Base-by-base conservation (phyloP, 2,329 filamentous ascomycete species). In the Westerdykella ornata region DNA sequence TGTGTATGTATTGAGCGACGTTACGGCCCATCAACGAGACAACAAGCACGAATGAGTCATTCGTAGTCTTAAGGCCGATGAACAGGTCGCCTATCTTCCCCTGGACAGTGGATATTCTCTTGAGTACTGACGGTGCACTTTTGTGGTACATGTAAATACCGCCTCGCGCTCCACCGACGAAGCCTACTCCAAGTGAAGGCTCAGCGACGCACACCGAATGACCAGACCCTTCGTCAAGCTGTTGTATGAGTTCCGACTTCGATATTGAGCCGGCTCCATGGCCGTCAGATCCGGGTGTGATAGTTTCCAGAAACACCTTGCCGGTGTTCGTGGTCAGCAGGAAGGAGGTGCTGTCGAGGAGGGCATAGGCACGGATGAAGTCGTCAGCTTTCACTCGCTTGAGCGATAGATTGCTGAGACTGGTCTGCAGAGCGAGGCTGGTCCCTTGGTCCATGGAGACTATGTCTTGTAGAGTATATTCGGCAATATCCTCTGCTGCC, bases 281-380 rank as follows among this genome's bases (percentile, higher is more conserved):
- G 8, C 8, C 15, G 12, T 28, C 22, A 26, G 35, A 7, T 4
- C 14, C 26, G 14, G 46, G 35, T 15, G 37, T 19, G 4, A 58
- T 38, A n/a, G 39, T 50, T 31, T 56, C 56, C 1, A 76, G 47
- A 4, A 84, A 67, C 0, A 86, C 57, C 14, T 74, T 72, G 1
- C 84, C 84, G 26, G 57, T 57, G 28, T 75, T 74, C 0, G 74
- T 80, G 0, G 81, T 82, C 3, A 77, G 68, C 14, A 87, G 60
- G 2, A 86, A 56, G 1, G 66, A 60, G 3, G 69, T 59, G 3
- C 74, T 64, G 0, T 72, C 72, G 3, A 85, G 56, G 43, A 85
- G 85, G 17, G 76, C 74, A 54, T 85, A 88, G 33, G 76, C 73
- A 41, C 78, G 76, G 44, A 85, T 76, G 8, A 59, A 60, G n/a